Evolutionary conservation across 768 basidiomycete species (phyloP), one percentile per base, ranked within the genome.

Genomic region (Macrocybe gigantea): DNA sequence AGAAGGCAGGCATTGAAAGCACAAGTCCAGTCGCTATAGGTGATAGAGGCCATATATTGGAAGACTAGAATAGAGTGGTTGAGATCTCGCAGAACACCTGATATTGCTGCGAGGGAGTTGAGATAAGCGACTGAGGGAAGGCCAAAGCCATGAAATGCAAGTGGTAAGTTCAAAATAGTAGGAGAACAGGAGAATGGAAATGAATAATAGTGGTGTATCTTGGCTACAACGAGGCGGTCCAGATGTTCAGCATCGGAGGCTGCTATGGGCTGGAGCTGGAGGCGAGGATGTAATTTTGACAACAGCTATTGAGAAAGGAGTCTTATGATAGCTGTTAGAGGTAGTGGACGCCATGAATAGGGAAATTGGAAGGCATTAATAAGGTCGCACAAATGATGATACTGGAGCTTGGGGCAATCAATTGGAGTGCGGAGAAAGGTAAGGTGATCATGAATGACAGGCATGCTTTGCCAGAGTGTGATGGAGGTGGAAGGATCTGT

Each of bases 391-490:
- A 45, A 12, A 14, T 33, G 31, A 12, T 5, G 5, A 15, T 6
- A 45, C 6, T 45, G 44, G 10, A 11, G n/a, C 15, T 45, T 32
- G n/a, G 44, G 44, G 12, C 29, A 15, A 34, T 45, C 29, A 13
- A 45, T 36, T 33, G 44, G 44, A 6, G 36, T 29, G 11, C 44
- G 44, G 29, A 45, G 44, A 14, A 45, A 45, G 34, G 33, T 33
- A 5, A 32, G 33, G 44, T 45, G 44, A 33, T 31, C 33, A 5
- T n/a, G 33, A 7, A 6, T 9, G 44, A 45, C 44, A 33, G 7
- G n/a, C n/a, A n/a, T n/a, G n/a, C n/a, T n/a, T n/a, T 45, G 15
- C 5, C 6, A 32, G 34, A 45, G 36, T 5, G 44, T 45, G 34
- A 9, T 8, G 12, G 10, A 5, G 33, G 5, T 6, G 13, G 44